Evolutionary conservation across 2,329 filamentous ascomycete species (phyloP), one percentile per base, ranked within the genome.

Genomic region (Penicillium sp.): DNA sequence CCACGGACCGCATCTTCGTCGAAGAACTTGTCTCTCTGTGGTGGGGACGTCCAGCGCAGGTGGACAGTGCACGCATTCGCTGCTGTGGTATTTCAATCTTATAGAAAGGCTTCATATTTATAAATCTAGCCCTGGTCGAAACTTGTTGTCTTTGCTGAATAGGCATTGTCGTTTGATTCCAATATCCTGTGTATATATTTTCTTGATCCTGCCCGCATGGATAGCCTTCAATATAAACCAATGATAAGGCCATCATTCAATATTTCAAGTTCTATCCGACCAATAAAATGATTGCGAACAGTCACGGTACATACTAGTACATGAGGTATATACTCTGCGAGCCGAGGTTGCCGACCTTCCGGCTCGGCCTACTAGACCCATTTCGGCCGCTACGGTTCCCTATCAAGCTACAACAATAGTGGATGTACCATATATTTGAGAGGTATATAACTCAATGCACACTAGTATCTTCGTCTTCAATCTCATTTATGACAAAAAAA

Each of bases 71-170:
- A 16, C 69, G 71, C 23, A 74, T 81, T 46, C 71, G 75, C 54
- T 81, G 78, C 55, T 81, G 78, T 64, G 78, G 78, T 24, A 70
- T 81, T 45, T 73, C 75, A 13, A 72, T 81, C 45, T 60, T 78
- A 54, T 78, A 62, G 58, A 52, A n/a, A 5, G 9, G n/a, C 26
- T 10, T 45, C 13, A 13, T 9, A 34, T 49, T 28, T 7, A 34
- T 40, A 10, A 9, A 19, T 8, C 33, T 13, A 39, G 18, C 18
- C n/a, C n/a, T n/a, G n/a, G n/a, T n/a, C n/a, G n/a, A n/a, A n/a
- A n/a, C n/a, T n/a, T n/a, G n/a, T n/a, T n/a, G n/a, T n/a, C n/a
- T n/a, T n/a, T n/a, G n/a, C n/a, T 33, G 29, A 3, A 33, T 24
- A 40, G 11, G n/a, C 10, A 40, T 40, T 13, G 24, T 9, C 14